These are phyloP conservation scores for Monilinia vaccinii-corymbosi DNA, from an alignment of 2,329 filamentous ascomycete genomes.

Conservation along the genomic window DNA sequence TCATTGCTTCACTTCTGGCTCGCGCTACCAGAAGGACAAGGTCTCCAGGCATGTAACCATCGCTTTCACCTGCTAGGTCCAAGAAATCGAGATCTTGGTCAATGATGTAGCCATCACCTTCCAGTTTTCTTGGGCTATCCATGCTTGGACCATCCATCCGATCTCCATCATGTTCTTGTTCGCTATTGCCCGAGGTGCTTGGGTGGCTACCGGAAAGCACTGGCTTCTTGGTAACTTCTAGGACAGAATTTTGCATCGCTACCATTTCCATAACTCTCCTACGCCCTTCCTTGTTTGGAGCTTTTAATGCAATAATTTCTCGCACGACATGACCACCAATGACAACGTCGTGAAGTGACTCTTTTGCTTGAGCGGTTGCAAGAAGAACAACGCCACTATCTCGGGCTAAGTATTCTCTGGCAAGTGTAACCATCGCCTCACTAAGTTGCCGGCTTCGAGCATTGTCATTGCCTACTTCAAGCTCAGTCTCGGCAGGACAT, in stretches of 20 bases:
- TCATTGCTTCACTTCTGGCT: slow-evolving; percentile 85
- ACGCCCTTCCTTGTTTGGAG: slow-evolving; percentile 85
- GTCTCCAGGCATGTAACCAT: slow-evolving; percentile 97
- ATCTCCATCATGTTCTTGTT: slow-evolving; percentile 47
- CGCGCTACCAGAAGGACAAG: slow-evolving; percentile 76
- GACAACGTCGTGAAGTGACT: slow-evolving; percentile 81
- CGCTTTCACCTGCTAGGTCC: slow-evolving; percentile 85
- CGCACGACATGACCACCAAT: slow-evolving; percentile 86
- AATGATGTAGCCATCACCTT: slow-evolving; percentile 57
- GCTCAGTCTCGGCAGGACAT: slow-evolving; percentile 86
- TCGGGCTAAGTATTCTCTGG: slow-evolving; percentile 72
- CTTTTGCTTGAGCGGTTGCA: slow-evolving; percentile 87
- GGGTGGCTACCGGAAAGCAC: slow-evolving; percentile 41
- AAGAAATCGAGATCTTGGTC: slow-evolving; percentile 78
- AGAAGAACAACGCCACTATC: slow-evolving; percentile 78
- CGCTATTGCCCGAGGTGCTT: slow-evolving; percentile 44
- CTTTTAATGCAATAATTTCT: slow-evolving; percentile 82
- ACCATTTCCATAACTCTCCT: slow-evolving; percentile 77
- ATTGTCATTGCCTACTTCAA: slow-evolving; percentile 90
- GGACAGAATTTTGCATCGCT: slow-evolving; percentile 44
- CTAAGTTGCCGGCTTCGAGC: slow-evolving; percentile 86
- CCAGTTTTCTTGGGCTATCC: slow-evolving; percentile 29
- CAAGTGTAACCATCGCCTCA: slow-evolving; percentile 72
- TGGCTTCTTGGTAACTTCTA: slow-evolving; percentile 32
- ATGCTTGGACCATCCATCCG: slow-evolving; percentile 71